Evolutionary conservation across 2,329 filamentous ascomycete genomes (phyloP).

Genomic region (Bretziella fagacearum): DNA sequence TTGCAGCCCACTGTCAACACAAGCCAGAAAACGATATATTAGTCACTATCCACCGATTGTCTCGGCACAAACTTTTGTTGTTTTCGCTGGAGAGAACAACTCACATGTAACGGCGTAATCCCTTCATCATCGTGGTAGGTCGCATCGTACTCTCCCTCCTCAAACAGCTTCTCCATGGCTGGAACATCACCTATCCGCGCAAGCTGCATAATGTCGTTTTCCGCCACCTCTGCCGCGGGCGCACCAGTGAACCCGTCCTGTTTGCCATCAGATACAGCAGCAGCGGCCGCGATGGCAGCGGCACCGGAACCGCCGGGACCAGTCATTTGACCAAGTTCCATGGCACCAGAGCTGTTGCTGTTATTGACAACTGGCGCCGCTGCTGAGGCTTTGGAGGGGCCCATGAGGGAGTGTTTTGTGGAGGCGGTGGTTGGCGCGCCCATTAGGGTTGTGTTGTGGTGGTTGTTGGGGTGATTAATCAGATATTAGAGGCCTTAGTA

Average conservation of each 20-base stretch:
- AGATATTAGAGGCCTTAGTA: neutral
- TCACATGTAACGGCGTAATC: conserved; percentile 87
- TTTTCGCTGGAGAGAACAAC: too few species aligned
- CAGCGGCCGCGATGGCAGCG: conserved; percentile 17
- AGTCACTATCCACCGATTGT: neutral
- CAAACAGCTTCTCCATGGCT: conserved; percentile 79
- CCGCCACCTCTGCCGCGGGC: conserved; percentile 18
- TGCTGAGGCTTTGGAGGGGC: conserved; percentile 36
- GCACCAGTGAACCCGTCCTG: conserved; percentile 14
- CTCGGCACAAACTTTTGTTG: conserved; percentile 17
- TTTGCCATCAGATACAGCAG: too few species aligned
- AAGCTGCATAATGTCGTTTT: conserved; percentile 89
- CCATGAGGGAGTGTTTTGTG: conserved; percentile 28
- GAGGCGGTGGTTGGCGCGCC: conserved; percentile 19
- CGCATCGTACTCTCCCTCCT: conserved; percentile 63
- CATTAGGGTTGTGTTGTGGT: neutral
- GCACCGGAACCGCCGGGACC: conserved; percentile 20
- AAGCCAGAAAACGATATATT: neutral
- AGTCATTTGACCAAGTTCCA: conserved; percentile 36
- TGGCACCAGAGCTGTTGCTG: conserved; percentile 20
- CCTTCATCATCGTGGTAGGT: conserved; percentile 78
- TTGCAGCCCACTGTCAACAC: conserved; percentile 70
- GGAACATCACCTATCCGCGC: conserved; percentile 73
- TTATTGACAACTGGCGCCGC: conserved; percentile 40
- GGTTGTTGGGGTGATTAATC: neutral